These are phyloP conservation scores for Hypoxylon fragiforme DNA, from an alignment of 495 filamentous ascomycete genomes.

Conservation along the genomic window DNA sequence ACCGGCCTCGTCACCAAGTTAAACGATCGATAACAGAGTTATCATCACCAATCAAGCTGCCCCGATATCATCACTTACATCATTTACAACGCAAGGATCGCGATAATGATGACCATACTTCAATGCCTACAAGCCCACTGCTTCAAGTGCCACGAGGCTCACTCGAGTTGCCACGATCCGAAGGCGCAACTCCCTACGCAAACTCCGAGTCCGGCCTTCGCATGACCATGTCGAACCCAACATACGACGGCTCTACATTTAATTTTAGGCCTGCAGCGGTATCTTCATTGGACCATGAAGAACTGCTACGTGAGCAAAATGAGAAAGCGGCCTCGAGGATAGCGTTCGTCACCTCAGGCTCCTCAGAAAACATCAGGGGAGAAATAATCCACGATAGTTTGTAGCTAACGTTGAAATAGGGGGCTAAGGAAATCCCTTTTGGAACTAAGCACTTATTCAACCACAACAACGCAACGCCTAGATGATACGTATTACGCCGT, in stretches of 20 bases:
- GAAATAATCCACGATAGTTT: not conserved
- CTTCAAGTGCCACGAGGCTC: slow-evolving; percentile 39
- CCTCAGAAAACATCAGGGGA: not conserved
- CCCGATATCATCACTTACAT: slow-evolving; percentile 46
- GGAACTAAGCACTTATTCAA: slow-evolving; percentile 50
- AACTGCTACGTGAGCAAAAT: slow-evolving; percentile 44
- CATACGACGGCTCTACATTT: slow-evolving; percentile 35
- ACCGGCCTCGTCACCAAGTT: slow-evolving; percentile 52
- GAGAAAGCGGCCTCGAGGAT: slow-evolving; percentile 46
- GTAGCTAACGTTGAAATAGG: slow-evolving; percentile 37
- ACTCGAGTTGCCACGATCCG: slow-evolving; percentile 45
- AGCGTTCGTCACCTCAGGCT: slow-evolving; percentile 38
- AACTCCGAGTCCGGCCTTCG: slow-evolving; percentile 48
- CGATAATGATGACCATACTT: slow-evolving; percentile 41
- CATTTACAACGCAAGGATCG: slow-evolving; percentile 48
- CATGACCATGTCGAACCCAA: slow-evolving; percentile 42
- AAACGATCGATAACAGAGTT: slow-evolving; percentile 55
- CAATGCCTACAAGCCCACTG: slow-evolving; percentile 35
- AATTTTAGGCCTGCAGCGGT: not conserved
- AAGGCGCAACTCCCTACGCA: slow-evolving; percentile 46
- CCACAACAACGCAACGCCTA: slow-evolving; percentile 68
- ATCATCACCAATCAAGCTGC: slow-evolving; percentile 51
- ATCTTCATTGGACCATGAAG: slow-evolving; percentile 36
- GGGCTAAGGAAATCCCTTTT: slow-evolving; percentile 47
- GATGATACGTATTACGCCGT: slow-evolving; percentile 87